Evolutionary conservation across 2,329 filamentous ascomycete genomes (phyloP).

Genomic region (Ophiognomonia clavigignenti-juglandacearum): DNA sequence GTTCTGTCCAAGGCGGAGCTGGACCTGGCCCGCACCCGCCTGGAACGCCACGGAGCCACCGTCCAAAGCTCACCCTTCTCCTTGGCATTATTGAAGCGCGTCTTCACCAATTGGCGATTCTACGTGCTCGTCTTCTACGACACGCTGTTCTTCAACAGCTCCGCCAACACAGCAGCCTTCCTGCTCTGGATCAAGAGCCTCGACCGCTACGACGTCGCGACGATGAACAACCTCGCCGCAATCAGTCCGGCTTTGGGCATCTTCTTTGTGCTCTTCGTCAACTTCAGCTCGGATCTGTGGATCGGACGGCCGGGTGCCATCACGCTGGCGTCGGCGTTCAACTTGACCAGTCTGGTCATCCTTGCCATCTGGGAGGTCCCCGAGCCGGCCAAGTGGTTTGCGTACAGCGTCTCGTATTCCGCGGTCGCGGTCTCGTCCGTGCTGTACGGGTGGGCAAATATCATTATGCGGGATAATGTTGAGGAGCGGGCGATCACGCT

Average conservation of each 20-base stretch:
- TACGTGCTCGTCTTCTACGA: slow-evolving; percentile 47
- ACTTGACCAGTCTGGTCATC: slow-evolving; percentile 48
- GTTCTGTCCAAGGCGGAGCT: slow-evolving; percentile 28
- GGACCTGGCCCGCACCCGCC: slow-evolving; percentile 26
- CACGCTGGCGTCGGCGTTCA: slow-evolving; percentile 44
- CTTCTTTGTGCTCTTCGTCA: slow-evolving; percentile 48
- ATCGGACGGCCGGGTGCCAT: slow-evolving; percentile 50
- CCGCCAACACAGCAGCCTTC: slow-evolving; percentile 41
- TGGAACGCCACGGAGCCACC: slow-evolving; percentile 17
- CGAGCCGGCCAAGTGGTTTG: slow-evolving; percentile 50
- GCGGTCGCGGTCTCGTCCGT: slow-evolving; percentile 49
- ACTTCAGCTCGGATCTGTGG: slow-evolving; percentile 49
- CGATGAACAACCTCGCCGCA: slow-evolving; percentile 47
- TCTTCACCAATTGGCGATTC: slow-evolving; percentile 40
- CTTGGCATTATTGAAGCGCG: slow-evolving; percentile 23
- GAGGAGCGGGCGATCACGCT: slow-evolving; percentile 45
- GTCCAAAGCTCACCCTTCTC: slow-evolving; percentile 21
- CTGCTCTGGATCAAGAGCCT: slow-evolving; percentile 56
- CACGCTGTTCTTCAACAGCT: slow-evolving; percentile 53
- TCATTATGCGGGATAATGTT: slow-evolving; percentile 37
- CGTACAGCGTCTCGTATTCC: slow-evolving; percentile 44
- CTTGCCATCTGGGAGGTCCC: slow-evolving; percentile 53
- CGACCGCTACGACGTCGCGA: slow-evolving; percentile 38
- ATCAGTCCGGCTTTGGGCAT: slow-evolving; percentile 52
- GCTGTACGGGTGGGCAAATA: slow-evolving; percentile 53